Evolutionary conservation across 1,139 yeast species (phyloP).

Genomic region (Sugiyamaella neomexicana): DNA sequence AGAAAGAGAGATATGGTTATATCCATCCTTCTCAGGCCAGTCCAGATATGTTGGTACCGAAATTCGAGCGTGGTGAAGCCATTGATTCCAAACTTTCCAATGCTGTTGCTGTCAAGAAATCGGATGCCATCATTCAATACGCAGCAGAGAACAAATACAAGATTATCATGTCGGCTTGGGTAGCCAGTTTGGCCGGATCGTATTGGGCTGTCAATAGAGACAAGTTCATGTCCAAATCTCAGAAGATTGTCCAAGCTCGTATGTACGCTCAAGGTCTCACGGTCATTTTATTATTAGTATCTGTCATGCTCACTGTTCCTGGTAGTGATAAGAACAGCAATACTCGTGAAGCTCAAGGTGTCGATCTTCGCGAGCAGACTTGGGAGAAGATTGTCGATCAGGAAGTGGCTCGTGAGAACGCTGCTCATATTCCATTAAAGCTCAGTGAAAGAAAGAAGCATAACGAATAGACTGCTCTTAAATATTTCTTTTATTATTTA

Average conservation of each 20-base stretch:
- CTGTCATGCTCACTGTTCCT: conserved; percentile 37
- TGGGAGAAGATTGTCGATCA: conserved; percentile 36
- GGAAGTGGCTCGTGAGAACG: conserved; percentile 33
- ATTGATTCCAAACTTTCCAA: conserved; percentile 4
- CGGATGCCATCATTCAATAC: conserved; percentile 14
- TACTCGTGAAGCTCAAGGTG: conserved; percentile 7
- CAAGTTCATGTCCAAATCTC: conserved; percentile 72
- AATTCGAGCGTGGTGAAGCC: background rate
- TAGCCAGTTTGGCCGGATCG: conserved; percentile 79
- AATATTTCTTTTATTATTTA: background rate
- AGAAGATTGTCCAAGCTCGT: conserved; percentile 90
- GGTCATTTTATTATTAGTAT: conserved; percentile 40
- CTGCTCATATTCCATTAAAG: conserved; percentile 27
- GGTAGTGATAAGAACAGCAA: conserved; percentile 3
- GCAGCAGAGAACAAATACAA: conserved; percentile 62
- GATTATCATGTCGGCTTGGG: conserved; percentile 80
- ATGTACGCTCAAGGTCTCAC: conserved; percentile 86
- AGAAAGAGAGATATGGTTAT: conserved; percentile 28
- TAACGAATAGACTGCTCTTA: background rate
- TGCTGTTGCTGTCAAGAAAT: background rate
- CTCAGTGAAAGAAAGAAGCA: conserved; percentile 21
- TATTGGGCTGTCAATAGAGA: conserved; percentile 77
- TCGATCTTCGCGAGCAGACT: conserved; percentile 28
- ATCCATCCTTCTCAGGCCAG: conserved; percentile 14
- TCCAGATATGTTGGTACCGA: conserved; percentile 17